Evolutionary conservation across 164 flowering plant genomes (phyloP).

Genomic region (Magnolia sinica): DNA sequence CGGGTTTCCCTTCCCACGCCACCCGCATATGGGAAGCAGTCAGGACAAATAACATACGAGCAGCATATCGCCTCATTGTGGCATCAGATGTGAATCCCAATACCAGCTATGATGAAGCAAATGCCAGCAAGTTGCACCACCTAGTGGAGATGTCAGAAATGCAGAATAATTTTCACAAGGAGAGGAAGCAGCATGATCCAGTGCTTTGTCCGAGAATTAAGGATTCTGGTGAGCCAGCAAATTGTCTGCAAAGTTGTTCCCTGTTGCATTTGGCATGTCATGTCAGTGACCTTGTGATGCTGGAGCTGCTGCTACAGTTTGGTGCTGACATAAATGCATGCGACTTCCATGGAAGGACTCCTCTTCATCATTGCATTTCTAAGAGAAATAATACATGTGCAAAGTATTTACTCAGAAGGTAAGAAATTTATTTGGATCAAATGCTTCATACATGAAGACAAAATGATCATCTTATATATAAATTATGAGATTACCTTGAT

Average conservation of each 20-base stretch:
- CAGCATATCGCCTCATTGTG: constrained; percentile 67
- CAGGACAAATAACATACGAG: constrained; percentile 45
- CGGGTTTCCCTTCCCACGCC: constrained; percentile 27
- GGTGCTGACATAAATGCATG: constrained; percentile 73
- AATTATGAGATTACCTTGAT: neutral
- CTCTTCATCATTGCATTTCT: constrained; percentile 82
- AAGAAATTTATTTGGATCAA: constrained; percentile 4
- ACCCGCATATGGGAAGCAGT: constrained; percentile 79
- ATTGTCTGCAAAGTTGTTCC: constrained; percentile 74
- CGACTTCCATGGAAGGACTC: constrained; percentile 88
- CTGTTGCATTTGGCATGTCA: constrained; percentile 84
- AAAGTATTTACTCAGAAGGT: constrained; percentile 84
- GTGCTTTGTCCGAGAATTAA: constrained; percentile 39
- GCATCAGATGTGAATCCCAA: constrained; percentile 48
- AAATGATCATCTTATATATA: neutral
- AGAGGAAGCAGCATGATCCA: constrained; percentile 39
- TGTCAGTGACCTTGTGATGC: constrained; percentile 50
- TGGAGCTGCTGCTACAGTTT: constrained; percentile 80
- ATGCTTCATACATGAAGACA: neutral
- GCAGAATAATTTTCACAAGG: constrained; percentile 10
- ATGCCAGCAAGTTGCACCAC: constrained; percentile 28
- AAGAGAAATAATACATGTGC: constrained; percentile 56
- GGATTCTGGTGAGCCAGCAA: constrained; percentile 41
- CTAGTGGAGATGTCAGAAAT: constrained; percentile 27
- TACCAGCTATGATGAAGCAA: constrained; percentile 52